These are phyloP conservation scores for Staphylotrichum longicolle DNA, from an alignment of 495 filamentous ascomycete species.

Conservation along the genomic window DNA sequence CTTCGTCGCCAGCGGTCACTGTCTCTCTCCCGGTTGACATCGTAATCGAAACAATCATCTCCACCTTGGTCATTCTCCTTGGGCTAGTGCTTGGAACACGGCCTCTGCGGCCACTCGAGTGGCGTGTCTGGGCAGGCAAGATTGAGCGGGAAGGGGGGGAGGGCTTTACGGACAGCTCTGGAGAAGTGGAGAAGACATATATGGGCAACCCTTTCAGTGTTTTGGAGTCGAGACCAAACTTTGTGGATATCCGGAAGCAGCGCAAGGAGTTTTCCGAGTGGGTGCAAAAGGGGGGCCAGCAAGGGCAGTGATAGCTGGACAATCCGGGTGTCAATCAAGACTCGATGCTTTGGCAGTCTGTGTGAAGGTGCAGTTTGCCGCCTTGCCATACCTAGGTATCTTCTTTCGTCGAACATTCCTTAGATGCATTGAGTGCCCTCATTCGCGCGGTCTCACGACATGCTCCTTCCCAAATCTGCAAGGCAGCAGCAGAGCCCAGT, in stretches of 20 bases:
- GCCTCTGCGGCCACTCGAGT: slow-evolving; percentile 71
- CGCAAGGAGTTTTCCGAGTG: slow-evolving; percentile 74
- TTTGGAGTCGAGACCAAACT: slow-evolving; percentile 47
- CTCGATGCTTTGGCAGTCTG: neutral
- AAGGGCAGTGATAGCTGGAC: slow-evolving; percentile 12
- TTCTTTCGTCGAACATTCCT: too few species aligned
- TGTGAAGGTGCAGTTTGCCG: neutral
- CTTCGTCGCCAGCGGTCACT: slow-evolving; percentile 33
- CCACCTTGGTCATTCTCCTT: slow-evolving; percentile 63
- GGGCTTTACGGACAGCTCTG: slow-evolving; percentile 69
- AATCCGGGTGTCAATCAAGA: neutral
- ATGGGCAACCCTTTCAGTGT: slow-evolving; percentile 51
- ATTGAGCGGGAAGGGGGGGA: slow-evolving; percentile 71
- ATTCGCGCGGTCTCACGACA: too few species aligned
- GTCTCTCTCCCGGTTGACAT: slow-evolving; percentile 70
- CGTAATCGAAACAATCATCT: slow-evolving; percentile 69
- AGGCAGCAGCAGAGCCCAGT: too few species aligned
- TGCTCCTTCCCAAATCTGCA: too few species aligned
- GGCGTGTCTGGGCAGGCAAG: slow-evolving; percentile 80
- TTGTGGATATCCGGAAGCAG: slow-evolving; percentile 62
- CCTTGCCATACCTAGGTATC: too few species aligned
- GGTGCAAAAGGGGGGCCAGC: slow-evolving; percentile 45
- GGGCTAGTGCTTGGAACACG: slow-evolving; percentile 70
- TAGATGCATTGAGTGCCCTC: too few species aligned
- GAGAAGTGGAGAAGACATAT: slow-evolving; percentile 51